Percentiles rank a stretch among this genome's conserved stretches.
These are phyloP conservation scores for Rutidosis leptorrhynchoides DNA, from an alignment of 129 eudicot genomes.

Conservation along the genomic window DNA sequence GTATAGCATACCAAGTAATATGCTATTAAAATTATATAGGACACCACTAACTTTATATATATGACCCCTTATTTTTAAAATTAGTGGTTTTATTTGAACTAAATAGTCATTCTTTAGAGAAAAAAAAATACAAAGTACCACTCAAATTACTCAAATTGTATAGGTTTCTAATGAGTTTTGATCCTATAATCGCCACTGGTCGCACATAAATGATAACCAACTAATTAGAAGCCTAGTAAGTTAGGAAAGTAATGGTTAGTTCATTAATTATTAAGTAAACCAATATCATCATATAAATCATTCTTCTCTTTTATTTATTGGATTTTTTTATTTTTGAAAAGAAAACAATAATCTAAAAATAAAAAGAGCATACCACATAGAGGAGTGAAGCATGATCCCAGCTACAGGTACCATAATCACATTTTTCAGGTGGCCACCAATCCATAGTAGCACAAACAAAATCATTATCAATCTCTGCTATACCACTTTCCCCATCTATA, in stretches of 20 bases:
- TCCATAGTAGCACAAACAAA: constrained; percentile 87
- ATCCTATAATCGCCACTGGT: too few relatives aligned
- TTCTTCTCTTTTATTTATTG: not conserved
- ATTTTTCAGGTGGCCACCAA: constrained; percentile 99
- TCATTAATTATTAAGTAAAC: not conserved
- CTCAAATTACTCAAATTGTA: too few relatives aligned
- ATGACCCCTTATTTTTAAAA: too few relatives aligned
- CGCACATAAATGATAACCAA: not conserved
- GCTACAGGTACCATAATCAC: constrained; percentile 88
- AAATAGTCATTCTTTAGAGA: too few relatives aligned
- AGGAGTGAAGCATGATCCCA: constrained; percentile 90
- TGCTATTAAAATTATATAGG: too few relatives aligned
- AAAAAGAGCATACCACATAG: constrained; percentile 47
- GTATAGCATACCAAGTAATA: too few relatives aligned
- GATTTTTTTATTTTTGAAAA: not conserved
- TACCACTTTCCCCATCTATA: constrained; percentile 50
- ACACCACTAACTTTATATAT: too few relatives aligned
- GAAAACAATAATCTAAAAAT: not conserved
- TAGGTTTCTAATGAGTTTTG: too few relatives aligned
- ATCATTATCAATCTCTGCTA: constrained; percentile 58
- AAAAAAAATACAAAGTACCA: too few relatives aligned
- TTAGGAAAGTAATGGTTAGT: not conserved
- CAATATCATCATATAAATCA: not conserved
- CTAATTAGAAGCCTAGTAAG: constrained; percentile 6
- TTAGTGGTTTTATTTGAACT: too few relatives aligned